These are phyloP conservation scores for Fragosphaeria purpurea DNA, from an alignment of 2,329 filamentous ascomycete genomes.

Conservation along the genomic window DNA sequence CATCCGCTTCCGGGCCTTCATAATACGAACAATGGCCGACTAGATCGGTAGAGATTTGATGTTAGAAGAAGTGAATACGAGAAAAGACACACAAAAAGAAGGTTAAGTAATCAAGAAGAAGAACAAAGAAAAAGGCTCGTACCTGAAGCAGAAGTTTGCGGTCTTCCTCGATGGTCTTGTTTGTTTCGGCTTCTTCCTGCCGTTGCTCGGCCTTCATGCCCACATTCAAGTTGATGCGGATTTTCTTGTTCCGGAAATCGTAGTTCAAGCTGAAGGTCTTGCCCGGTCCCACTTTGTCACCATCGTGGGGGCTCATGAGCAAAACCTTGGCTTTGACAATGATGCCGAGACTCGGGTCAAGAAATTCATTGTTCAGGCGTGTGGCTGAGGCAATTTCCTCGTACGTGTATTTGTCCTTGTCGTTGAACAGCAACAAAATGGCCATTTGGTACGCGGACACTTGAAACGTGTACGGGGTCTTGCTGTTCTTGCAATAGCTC, in stretches of 20 bases:
- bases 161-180: conserved; percentile 99
- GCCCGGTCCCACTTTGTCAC: conserved; percentile 65
- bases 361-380: conserved; percentile 65
- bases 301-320: conserved; percentile 57
- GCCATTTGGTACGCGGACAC: conserved; percentile 98
- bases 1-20: conserved; percentile 99
- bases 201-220: conserved; percentile 92
- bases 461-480: conserved; percentile 92
- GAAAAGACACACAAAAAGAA: background rate
- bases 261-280: conserved; percentile 80
- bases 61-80: conserved; percentile 8
- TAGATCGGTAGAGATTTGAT: conserved; percentile 25
- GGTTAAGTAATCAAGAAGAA: background rate
- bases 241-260: conserved; percentile 97
- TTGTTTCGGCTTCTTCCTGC: conserved; percentile 91
- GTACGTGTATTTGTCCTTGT: conserved; percentile 74
- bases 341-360: conserved; percentile 78
- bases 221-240: conserved; percentile 92
- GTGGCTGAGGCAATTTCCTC: conserved; percentile 80
- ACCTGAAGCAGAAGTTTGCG: conserved; percentile 94
- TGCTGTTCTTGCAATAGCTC: conserved; percentile 80
- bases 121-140: conserved; percentile 28
- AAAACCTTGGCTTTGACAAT: conserved; percentile 91
- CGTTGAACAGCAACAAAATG: conserved; percentile 88
- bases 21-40: conserved; percentile 98